A percentile compares a stretch with the other conserved stretches of the same genome.
These are phyloP conservation scores for Pholiota conissans DNA, from an alignment of 768 basidiomycete genomes.

Conservation along the genomic window DNA sequence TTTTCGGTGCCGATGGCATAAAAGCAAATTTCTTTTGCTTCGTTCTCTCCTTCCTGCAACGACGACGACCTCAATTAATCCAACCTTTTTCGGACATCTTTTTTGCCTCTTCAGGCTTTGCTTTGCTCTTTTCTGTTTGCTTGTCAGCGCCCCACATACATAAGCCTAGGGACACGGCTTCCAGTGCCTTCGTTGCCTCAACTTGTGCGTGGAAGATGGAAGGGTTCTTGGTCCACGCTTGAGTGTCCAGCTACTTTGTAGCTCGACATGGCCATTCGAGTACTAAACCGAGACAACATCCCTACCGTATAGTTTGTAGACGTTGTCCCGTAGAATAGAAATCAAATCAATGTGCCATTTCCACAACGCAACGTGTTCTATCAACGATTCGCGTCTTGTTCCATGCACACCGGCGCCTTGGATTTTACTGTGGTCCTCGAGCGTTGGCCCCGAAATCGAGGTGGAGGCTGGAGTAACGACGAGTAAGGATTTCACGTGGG, in stretches of 20 bases:
- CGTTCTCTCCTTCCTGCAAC: slow-evolving; percentile 10
- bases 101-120: slow-evolving; percentile 5
- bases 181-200: slow-evolving; percentile 75
- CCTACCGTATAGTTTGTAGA: background rate
- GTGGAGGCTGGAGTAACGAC: slow-evolving; percentile 10
- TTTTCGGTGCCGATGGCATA: slow-evolving; percentile 21
- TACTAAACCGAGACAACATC: slow-evolving; percentile 70
- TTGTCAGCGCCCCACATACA: slow-evolving; percentile 51
- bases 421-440: background rate
- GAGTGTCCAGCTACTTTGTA: slow-evolving; percentile 53
- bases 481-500: slow-evolving; percentile 14
- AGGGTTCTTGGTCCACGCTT: slow-evolving; percentile 71
- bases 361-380: background rate
- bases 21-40: slow-evolving; percentile 12
- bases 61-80: slow-evolving; percentile 9
- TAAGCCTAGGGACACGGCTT: slow-evolving; percentile 77
- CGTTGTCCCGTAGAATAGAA: background rate
- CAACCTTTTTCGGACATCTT: slow-evolving; percentile 8
- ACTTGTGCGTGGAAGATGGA: slow-evolving; percentile 75
- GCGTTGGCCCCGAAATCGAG: background rate
- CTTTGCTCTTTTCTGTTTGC: slow-evolving; percentile 15
- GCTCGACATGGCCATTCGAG: slow-evolving; percentile 64
- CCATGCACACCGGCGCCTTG: background rate
- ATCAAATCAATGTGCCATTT: background rate
- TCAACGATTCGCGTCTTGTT: background rate